Evolutionary conservation across 305 asterid species (phyloP), one percentile per base, ranked within the genome.

Genomic region (Fraxinus sp.): DNA sequence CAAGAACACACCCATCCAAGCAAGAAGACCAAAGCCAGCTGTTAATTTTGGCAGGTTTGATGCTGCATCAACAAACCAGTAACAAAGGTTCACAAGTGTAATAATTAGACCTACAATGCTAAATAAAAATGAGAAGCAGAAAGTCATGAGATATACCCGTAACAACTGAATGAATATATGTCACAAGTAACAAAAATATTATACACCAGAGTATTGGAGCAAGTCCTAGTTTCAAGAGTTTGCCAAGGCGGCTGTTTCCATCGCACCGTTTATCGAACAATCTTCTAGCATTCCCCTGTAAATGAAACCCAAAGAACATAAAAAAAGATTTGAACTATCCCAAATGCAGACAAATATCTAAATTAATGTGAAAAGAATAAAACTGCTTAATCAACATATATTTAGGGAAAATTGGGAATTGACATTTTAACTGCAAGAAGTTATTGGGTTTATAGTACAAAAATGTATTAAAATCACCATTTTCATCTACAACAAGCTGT

Each of bases 281-380:
- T 87, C 88, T 92, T 88, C 98, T 91, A 57, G 99, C 97, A 77
- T 96, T 96, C 74, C 97, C 98, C 99, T 96, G 92, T 84, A 92
- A 64, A 88, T 57, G 78, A 82, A 85, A 85, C 49, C 82, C 83
- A 73, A 73, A 44, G 71, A 83, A 70, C 68, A 77, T 57, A 26
- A 79, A 20, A 20, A 46, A 72, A 73, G 81, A 32, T 75, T 41
- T 75, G 79, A 79, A 9, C 28, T 4, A 76, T 52, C 74, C 57
- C 82, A 62, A n/a, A 37, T 28, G 72, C 41, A 46, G 73, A 80
- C 77, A 84, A 70, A 74, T 16, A 44, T 78, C 78, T 22, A 11
- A n/a, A n/a, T 33, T 32, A 32, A 46, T 55, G n/a, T 24, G 16
- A 28, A 82, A 66, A 70, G 18, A 49, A 18, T 18, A 55, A 36